Base-by-base conservation (phyloP, 73 alveolate species). In the Paramecium biaurelia region DNA sequence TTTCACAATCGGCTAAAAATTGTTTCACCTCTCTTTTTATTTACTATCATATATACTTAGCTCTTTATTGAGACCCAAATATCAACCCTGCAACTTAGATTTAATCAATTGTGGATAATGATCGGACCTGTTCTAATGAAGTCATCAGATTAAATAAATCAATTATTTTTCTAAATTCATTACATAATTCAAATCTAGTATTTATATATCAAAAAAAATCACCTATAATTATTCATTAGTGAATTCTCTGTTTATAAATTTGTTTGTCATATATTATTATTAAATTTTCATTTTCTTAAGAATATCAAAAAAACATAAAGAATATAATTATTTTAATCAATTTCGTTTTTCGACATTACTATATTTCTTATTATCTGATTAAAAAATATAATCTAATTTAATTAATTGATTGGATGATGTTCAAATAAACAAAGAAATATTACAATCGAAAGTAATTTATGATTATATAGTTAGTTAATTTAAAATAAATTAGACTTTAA, bases 21-120 rank as follows among this genome's bases (percentile, higher is more conserved):
- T 79, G 24, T 5, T 41, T 18, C 8, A 79, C 47, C 7, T 18
- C 35, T 47, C 90, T 79, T 12, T n/a, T 24, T 6, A 79, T 18
- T 30, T 2, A 20, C 18, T 14, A 24, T 41, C 7, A 24, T 0
- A 42, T 41, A 24, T 43, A 79, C 90, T 79, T 43, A 42, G 90
- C 90, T 41, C 42, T 41, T 41, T 38, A 57, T 24, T 32, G 10
- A n/a, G 90, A 79, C 23, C 90, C 90, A 79, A 23, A 79, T 43
- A 79, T 38, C 18, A 79, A 63, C 2, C 41, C 28, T 41, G 90
- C 56, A 0, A 79, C 76, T 79, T 43, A 12, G 3, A n/a, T 34
- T 41, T 26, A 6, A 79, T 79, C 32, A 8, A 47, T 26, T n/a
- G 56, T 41, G 4, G 49, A 30, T 45, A 21, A 24, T 45, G 43